Percentiles rank a stretch among this genome's conserved stretches.
Conservation (phyloP, 2,329 filamentous ascomycete species). For the Ophidiomyces ophidiicola region DNA sequence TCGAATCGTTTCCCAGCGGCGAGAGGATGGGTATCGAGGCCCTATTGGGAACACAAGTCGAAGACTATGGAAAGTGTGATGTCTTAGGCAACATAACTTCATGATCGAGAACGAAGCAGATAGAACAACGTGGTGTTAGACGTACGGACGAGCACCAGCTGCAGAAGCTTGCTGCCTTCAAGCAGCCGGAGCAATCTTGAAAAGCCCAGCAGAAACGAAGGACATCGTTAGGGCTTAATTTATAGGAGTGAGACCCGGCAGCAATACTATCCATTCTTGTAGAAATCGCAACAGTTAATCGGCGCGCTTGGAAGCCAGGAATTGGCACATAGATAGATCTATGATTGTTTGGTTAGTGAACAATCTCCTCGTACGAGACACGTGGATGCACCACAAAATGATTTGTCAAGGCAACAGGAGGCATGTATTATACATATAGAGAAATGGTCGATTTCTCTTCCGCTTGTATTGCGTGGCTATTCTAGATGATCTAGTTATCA, state of each 20-base stretch:
- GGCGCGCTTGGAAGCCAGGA: too few species aligned
- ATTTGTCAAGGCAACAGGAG: too few species aligned
- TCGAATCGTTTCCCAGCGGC: slow-evolving; percentile 24
- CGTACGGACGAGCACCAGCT: slow-evolving; percentile 32
- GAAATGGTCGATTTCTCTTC: too few species aligned
- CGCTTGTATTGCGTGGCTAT: too few species aligned
- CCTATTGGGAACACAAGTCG: slow-evolving; percentile 31
- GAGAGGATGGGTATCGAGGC: slow-evolving; percentile 28
- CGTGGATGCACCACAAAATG: too few species aligned
- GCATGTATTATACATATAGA: too few species aligned
- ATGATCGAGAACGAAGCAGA: slow-evolving; percentile 9
- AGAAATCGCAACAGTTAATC: too few species aligned
- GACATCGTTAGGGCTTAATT: slow-evolving; percentile 17
- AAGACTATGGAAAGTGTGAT: slow-evolving; percentile 20
- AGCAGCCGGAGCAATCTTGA: slow-evolving; percentile 27
- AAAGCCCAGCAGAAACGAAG: slow-evolving; percentile 27
- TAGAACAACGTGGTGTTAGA: slow-evolving; percentile 7
- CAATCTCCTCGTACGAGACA: too few species aligned
- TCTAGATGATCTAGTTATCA: too few species aligned
- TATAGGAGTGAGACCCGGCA: slow-evolving; percentile 13
- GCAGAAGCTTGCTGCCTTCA: slow-evolving; percentile 24
- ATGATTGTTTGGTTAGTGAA: too few species aligned
- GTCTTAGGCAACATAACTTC: neutral
- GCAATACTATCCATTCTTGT: neutral
- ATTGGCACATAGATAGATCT: too few species aligned